Percentiles rank a stretch among this genome's conserved stretches.
phyloP scores from a whole-genome alignment of 164 flowering plant genomes.

The Taxillus chinensis region DNA sequence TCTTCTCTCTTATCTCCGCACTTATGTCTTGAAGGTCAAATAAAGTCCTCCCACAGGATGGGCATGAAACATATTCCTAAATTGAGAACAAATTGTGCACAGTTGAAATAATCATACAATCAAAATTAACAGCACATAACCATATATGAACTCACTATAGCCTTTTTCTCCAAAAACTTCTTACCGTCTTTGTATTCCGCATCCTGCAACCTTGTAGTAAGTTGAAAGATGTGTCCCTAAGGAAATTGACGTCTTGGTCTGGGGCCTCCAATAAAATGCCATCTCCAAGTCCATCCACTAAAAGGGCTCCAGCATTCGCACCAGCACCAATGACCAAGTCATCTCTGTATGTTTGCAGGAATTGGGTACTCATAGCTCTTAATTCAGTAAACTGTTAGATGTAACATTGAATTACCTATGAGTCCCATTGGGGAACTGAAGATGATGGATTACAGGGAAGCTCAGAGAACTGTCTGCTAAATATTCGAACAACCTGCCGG shows the following conservation, averaged over 20 bases:
- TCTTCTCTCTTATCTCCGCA: constrained; percentile 90
- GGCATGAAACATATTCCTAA: constrained; percentile 98
- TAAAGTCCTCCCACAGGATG: constrained; percentile 93
- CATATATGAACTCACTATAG: background rate
- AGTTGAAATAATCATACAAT: background rate
- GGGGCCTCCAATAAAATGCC: constrained; percentile 81
- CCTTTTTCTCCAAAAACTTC: background rate
- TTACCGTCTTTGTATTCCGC: constrained; percentile 95
- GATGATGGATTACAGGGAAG: constrained; percentile 87
- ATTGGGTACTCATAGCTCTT: background rate
- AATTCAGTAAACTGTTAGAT: background rate
- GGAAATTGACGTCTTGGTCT: constrained; percentile 81
- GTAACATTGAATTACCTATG: constrained; percentile 44
- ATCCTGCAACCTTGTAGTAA: constrained; percentile 97
- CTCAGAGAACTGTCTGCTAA: constrained; percentile 54
- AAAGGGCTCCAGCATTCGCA: constrained; percentile 75
- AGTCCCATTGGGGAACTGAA: constrained; percentile 58
- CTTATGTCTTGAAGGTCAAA: constrained; percentile 97
- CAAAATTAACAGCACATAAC: background rate
- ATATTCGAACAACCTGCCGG: constrained; percentile 77
- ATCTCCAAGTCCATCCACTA: constrained; percentile 98
- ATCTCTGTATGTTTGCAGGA: constrained; percentile 40
- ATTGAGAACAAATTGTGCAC: constrained; percentile 6
- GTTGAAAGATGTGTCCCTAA: constrained; percentile 87
- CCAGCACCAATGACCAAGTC: constrained; percentile 92